Evolutionary conservation across 345 rosid species (phyloP), one percentile per base, ranked within the genome.

Genomic region (Eucalyptus fibrosa): DNA sequence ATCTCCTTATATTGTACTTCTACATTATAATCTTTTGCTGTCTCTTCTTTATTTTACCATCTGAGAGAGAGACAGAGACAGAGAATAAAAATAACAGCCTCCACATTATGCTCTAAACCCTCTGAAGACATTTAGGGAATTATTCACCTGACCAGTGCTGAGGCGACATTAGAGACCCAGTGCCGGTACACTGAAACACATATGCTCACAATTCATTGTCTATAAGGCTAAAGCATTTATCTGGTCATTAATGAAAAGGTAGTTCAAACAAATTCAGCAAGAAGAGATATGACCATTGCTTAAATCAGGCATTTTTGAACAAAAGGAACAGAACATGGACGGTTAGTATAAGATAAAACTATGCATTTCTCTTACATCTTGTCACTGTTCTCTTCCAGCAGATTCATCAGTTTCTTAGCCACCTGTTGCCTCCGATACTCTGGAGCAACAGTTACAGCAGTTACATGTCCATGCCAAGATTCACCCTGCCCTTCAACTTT

Each of bases 401-500:
- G 94, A 92, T 96, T 96, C 99, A 96, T 96, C 77, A 96, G 94
- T 90, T 96, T 97, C 93, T 96, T 96, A 23, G 99, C 99, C 62
- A 98, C 94, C 88, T 96, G 97, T 93, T 95, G 98, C 94, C 99
- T 94, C 81, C 99, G 95, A 88, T 96, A 98, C 55, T 98, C 98
- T 49, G 97, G 93, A 34, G 99, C 94, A 50, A 97, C 99, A 40
- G 99, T 97, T 49, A 97, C 99, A 7, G 99, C 99, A 28, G 99
- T 98, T 30, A 97, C 99, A 90, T 96, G 99, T 65, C 99, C 99
- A 88, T 98, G 99, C 99, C 99, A 98, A 14, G 98, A 97, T 91
- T 97, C 99, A 87, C 99, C 99, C 47, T 96, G 99, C 87, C 99
- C 99, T 95, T 97, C 99, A 40, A 96, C 98, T 90, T 98, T 97